phyloP scores from a whole-genome alignment of 805 yeast species.

The Cyberlindnera misumaiensis region DNA sequence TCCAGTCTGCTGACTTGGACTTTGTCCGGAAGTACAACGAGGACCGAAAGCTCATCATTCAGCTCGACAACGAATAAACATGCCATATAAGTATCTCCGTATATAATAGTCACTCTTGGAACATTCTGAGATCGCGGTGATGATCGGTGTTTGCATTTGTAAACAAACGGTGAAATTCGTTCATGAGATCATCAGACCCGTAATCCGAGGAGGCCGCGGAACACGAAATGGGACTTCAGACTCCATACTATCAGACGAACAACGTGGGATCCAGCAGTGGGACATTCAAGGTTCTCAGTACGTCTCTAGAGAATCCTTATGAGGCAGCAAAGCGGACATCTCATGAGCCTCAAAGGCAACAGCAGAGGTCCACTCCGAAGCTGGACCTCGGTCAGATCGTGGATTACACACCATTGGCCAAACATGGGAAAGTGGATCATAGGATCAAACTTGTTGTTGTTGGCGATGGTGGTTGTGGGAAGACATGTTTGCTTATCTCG shows the following conservation, averaged over 20 bases:
- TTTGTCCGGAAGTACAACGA: constrained; percentile 15
- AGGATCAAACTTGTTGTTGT: constrained; percentile 66
- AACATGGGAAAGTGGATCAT: constrained; percentile 27
- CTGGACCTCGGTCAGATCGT: constrained; percentile 6
- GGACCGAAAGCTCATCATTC: constrained; percentile 18
- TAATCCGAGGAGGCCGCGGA: no score
- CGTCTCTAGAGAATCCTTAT: constrained; percentile 24
- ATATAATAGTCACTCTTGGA: not conserved
- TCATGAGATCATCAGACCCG: no score
- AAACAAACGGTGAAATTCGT: no score
- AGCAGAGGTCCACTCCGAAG: not conserved
- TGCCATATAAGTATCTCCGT: not conserved
- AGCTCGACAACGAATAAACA: constrained; percentile 1
- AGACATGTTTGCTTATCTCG: constrained; percentile 63
- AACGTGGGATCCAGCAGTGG: constrained; percentile 1
- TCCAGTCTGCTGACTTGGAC: constrained; percentile 10
- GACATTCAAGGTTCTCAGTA: constrained; percentile 14
- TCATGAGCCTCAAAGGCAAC: constrained; percentile 1
- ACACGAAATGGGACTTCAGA: no score
- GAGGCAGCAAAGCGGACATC: constrained; percentile 21
- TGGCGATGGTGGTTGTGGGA: constrained; percentile 92
- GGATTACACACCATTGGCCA: constrained; percentile 23
- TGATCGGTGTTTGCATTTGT: no score
- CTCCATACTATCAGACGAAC: no score
- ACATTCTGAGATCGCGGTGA: not conserved